These are phyloP conservation scores for Solanum hybrid DNA, from an alignment of 305 asterid species.

Conservation along the genomic window DNA sequence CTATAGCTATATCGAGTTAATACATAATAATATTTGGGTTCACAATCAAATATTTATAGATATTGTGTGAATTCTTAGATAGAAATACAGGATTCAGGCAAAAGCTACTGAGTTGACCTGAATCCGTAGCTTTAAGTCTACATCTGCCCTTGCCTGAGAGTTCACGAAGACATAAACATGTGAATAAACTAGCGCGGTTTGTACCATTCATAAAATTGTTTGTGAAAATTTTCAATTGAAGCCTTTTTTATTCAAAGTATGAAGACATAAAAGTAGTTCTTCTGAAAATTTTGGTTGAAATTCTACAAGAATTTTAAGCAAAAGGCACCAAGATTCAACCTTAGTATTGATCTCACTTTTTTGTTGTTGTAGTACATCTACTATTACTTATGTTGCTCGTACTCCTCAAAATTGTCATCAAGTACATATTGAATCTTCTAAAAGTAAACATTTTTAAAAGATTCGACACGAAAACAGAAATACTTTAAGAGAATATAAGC, in stretches of 20 bases:
- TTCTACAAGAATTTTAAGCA: not conserved
- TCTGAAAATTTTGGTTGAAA: not conserved
- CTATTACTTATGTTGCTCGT: not conserved
- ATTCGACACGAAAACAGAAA: fast-evolving
- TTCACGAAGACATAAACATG: not conserved
- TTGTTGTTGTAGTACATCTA: not conserved
- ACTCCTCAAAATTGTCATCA: not conserved
- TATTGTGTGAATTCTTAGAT: not conserved
- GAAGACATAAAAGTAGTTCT: not conserved
- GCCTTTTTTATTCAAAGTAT: not conserved
- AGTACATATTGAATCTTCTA: not conserved
- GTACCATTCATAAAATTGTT: not conserved
- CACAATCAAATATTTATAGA: not conserved
- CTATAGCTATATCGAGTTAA: not conserved
- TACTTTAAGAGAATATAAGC: fast-evolving
- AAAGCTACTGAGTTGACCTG: not conserved
- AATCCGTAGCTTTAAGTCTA: not conserved
- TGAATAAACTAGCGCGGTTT: not conserved
- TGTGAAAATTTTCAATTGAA: not conserved
- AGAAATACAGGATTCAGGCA: not conserved
- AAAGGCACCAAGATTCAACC: not conserved
- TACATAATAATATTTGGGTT: not conserved
- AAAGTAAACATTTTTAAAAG: not conserved
- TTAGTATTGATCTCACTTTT: not conserved
- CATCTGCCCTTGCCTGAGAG: not conserved